Evolutionary conservation across 192 early-diverging fungal species (phyloP), one percentile per base, ranked within the genome.

Genomic region (Allomyces arbusculus): DNA sequence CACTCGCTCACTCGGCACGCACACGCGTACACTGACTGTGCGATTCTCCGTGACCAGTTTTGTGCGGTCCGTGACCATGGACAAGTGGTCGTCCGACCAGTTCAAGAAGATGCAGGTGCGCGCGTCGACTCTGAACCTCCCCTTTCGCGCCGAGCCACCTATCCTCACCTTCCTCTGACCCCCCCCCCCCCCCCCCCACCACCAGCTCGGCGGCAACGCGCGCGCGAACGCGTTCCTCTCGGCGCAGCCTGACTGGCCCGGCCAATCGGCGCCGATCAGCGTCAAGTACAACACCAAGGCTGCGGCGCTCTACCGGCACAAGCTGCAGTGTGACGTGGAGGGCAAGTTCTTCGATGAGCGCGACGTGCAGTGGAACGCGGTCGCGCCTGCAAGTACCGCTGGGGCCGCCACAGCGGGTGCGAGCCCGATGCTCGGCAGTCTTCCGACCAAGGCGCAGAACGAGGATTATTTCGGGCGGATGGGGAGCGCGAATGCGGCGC

Each of bases 31-130:
- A 40, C 33, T 40, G 33, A 40, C 33, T 7, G 33, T 65, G 33
- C 9, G 43, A 5, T 45, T 23, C 23, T 26, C 62, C 33, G 20
- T 61, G 25, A 69, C 75, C 65, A 86, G 86, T 73, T 99, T 99
- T 82, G 95, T 99, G 61, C 86, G 95, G n/a, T 99, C 95, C 4
- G 89, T 98, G 65, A 87, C 87, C 6, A 99, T 99, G 95, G 95
- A 99, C 76, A 89, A 89, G 69, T 99, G 94, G 94, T 86, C 82
- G 44, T 85, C 89, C 28, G 92, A 96, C 74, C 95, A 99, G 74
- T 75, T 91, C 64, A 92, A 89, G 72, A 86, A 92, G 64, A 99
- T 99, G 94, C 77, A 86, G 65, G 69, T 87, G 50, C 33, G 33
- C 33, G 33, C 33, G 33, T 8, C 33, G 7, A n/a, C 33, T 3